A percentile compares a stretch with the other conserved stretches of the same genome.
These are phyloP conservation scores for Penicillium odoratum DNA, from an alignment of 495 filamentous ascomycete genomes.

Conservation along the genomic window DNA sequence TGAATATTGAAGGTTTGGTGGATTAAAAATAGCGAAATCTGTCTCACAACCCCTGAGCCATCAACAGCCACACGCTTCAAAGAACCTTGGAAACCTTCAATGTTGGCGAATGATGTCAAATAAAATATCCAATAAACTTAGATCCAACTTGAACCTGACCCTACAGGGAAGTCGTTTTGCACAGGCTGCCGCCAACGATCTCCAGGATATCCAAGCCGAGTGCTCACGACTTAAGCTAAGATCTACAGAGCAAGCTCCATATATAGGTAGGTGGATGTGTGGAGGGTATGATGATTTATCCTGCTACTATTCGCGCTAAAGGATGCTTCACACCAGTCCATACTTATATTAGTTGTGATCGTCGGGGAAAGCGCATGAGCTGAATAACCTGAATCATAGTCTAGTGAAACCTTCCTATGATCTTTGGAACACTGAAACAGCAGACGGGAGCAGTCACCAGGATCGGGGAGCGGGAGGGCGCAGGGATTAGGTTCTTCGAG, in stretches of 20 bases:
- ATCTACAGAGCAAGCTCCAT: conserved; percentile 11
- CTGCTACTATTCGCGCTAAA: conserved; percentile 5
- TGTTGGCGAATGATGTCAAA: not conserved
- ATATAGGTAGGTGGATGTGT: not conserved
- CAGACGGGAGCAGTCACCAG: conserved; percentile 4
- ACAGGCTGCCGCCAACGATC: conserved; percentile 1
- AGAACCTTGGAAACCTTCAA: not conserved
- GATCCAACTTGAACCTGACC: not conserved
- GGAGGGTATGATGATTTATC: not conserved
- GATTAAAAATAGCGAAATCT: conserved; percentile 14
- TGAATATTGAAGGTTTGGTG: not conserved
- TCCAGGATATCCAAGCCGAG: not conserved
- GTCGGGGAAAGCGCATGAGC: not conserved
- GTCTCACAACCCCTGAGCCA: conserved; percentile 26
- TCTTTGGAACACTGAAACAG: conserved; percentile 18
- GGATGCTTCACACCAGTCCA: conserved; percentile 9
- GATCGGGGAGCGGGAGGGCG: not conserved
- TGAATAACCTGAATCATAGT: not conserved
- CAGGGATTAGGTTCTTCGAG: not conserved
- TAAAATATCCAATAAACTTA: not conserved
- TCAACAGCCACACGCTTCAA: conserved; percentile 1
- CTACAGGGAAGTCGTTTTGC: conserved; percentile 21
- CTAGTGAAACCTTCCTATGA: conserved; percentile 22
- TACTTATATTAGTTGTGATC: conserved; percentile 14
- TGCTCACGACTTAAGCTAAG: conserved; percentile 8